These are phyloP conservation scores for Solanum corneliomulleri DNA, from an alignment of 257 asterid species.

Conservation along the genomic window DNA sequence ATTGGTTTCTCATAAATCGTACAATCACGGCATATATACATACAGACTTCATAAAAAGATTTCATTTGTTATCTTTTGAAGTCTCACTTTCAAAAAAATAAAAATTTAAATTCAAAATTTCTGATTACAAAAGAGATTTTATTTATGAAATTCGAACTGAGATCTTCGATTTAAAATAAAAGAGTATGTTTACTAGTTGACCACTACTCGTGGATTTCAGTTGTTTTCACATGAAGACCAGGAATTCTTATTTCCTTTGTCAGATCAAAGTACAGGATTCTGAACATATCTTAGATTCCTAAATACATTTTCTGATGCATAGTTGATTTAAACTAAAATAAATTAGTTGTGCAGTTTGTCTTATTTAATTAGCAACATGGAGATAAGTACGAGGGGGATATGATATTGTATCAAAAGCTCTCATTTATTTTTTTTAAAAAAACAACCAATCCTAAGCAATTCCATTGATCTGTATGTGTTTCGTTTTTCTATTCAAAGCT, in stretches of 20 bases:
- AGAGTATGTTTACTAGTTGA: too few species aligned
- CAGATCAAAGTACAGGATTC: not conserved
- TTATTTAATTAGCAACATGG: not conserved
- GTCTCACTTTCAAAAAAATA: too few species aligned
- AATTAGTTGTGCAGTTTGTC: not conserved
- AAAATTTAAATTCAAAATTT: too few species aligned
- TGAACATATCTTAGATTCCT: not conserved
- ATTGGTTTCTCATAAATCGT: not conserved
- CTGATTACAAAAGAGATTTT: rapidly evolving
- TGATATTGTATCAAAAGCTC: not conserved
- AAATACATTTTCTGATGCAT: not conserved
- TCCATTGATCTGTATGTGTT: not conserved
- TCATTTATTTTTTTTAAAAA: too few species aligned
- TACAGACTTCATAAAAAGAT: not conserved
- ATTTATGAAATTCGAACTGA: rapidly evolving
- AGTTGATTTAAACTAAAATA: not conserved
- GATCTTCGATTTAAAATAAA: rapidly evolving
- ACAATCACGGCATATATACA: not conserved
- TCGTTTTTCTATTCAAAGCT: not conserved
- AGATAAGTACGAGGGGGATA: not conserved
- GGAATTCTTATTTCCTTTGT: not conserved
- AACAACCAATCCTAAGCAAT: not conserved
- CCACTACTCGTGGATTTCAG: not conserved
- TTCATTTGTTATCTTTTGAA: not conserved
- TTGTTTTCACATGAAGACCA: not conserved